phyloP scores from a whole-genome alignment of 257 asterid species.

The Nicotiana noctiflora region DNA sequence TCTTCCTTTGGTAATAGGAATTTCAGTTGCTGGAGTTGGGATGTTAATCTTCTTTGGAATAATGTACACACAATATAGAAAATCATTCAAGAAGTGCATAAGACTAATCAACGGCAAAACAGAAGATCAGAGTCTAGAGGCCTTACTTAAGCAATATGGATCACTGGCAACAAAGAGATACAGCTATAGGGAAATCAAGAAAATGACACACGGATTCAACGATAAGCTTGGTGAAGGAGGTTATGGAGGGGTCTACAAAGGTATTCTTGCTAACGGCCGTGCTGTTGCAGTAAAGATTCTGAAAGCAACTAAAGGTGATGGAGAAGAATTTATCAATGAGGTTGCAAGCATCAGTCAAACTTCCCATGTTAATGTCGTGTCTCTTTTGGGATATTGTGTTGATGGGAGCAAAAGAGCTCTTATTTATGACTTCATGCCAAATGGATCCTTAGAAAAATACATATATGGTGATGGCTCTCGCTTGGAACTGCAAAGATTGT shows the following conservation, averaged over 20 bases:
- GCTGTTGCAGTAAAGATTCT: conserved; percentile 27
- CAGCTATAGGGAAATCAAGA: neutral
- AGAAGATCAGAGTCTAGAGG: conserved; percentile 2
- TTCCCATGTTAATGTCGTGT: conserved; percentile 22
- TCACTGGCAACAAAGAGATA: neutral
- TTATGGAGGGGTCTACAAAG: conserved; percentile 18
- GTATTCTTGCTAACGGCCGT: conserved; percentile 1
- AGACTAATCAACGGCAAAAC: neutral
- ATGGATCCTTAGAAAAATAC: conserved; percentile 28
- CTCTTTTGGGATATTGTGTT: conserved; percentile 23
- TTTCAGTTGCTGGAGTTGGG: neutral
- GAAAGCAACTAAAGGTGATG: conserved; percentile 13
- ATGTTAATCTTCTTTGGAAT: neutral
- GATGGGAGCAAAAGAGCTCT: conserved; percentile 23
- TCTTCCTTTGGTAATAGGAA: neutral
- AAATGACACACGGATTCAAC: neutral
- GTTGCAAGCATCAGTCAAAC: conserved; percentile 19
- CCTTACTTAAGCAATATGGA: neutral
- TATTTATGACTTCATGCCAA: conserved; percentile 29
- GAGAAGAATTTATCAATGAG: conserved; percentile 28
- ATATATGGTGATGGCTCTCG: neutral
- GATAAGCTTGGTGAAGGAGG: conserved; percentile 24
- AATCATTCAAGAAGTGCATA: neutral
- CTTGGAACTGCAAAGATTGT: conserved; percentile 11
- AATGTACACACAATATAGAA: neutral